phyloP scores from a whole-genome alignment of 768 basidiomycete genomes.

The Rhizopogon rudus region DNA sequence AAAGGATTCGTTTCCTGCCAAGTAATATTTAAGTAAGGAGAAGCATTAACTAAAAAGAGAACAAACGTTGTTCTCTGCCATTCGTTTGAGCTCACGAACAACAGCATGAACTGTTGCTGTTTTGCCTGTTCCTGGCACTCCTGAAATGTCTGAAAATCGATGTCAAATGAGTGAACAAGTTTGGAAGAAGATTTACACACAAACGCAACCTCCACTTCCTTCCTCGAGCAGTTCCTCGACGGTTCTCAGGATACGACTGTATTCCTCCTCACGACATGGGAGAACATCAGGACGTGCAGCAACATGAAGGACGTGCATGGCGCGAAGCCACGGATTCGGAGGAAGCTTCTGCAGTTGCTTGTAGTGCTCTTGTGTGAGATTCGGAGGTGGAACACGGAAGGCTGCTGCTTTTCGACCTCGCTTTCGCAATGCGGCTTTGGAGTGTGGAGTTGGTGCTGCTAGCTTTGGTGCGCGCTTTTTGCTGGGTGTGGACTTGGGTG shows the following conservation, averaged over 20 bases:
- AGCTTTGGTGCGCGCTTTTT: constrained; percentile 33
- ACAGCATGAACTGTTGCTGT: constrained; percentile 97
- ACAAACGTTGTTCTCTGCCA: constrained; percentile 77
- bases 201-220: constrained; percentile 92
- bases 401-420: constrained; percentile 24
- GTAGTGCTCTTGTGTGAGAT: constrained; percentile 29
- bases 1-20: constrained; percentile 87
- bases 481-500: constrained; percentile 28
- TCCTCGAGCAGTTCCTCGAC: constrained; percentile 87
- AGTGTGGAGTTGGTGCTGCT: constrained; percentile 70
- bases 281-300: constrained; percentile 86
- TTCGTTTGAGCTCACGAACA: constrained; percentile 81
- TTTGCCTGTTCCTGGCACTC: constrained; percentile 98
- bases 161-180: constrained; percentile 3
- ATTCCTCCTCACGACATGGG: constrained; percentile 88
- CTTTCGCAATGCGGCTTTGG: constrained; percentile 58
- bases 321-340: constrained; percentile 76
- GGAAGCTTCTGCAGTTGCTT: constrained; percentile 50
- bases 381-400: constrained; percentile 31
- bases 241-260: constrained; percentile 62
- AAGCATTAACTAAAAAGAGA: neutral
- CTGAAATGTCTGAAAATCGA: constrained; percentile 74
- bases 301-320: constrained; percentile 90
- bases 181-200: constrained; percentile 40
- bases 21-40: neutral